Evolutionary conservation across 129 eudicot species (phyloP).

Genomic region (Centaurea solstitialis): DNA sequence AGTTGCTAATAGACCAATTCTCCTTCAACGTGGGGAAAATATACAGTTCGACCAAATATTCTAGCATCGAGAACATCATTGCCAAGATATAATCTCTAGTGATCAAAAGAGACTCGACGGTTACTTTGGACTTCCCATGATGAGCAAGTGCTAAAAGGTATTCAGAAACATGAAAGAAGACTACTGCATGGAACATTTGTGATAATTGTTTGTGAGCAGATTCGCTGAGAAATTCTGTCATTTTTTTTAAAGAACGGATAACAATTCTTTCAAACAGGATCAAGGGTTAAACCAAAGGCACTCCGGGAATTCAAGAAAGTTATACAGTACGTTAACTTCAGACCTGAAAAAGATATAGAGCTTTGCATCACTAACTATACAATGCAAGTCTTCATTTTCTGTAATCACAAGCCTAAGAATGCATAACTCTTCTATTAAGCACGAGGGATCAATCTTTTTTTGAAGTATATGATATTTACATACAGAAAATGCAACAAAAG

Average conservation of each 20-base stretch:
- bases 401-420: background rate
- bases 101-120: constrained; percentile 61
- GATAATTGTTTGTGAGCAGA: constrained; percentile 55
- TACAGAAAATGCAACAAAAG: background rate
- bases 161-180: constrained; percentile 77
- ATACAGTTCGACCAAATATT: constrained; percentile 58
- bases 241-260: constrained; percentile 22
- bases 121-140: constrained; percentile 69
- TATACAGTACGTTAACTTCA: background rate
- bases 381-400: constrained; percentile 12
- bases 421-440: background rate
- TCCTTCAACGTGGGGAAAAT: constrained; percentile 65
- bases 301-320: background rate
- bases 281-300: background rate
- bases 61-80: constrained; percentile 56
- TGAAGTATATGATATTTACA: background rate
- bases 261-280: constrained; percentile 8
- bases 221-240: constrained; percentile 53
- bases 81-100: constrained; percentile 68
- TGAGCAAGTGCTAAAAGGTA: constrained; percentile 55
- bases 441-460: background rate
- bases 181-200: constrained; percentile 53
- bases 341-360: constrained; percentile 33
- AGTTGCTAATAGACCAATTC: constrained; percentile 58
- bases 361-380: background rate